Evolutionary conservation across 805 yeast genomes (phyloP).

Genomic region (Schwanniomyces pseudopolymorphus): DNA sequence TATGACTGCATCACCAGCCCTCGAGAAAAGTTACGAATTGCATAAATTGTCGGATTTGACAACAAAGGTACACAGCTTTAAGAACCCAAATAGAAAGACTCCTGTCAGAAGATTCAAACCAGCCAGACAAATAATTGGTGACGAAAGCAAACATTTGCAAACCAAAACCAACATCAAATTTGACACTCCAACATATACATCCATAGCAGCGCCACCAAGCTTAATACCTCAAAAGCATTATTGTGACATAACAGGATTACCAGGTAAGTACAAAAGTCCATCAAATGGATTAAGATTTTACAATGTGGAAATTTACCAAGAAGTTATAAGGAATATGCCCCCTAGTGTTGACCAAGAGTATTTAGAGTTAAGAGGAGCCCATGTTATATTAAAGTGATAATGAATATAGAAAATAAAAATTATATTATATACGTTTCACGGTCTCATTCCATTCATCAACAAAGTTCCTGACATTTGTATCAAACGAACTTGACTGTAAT

Average conservation of each 20-base stretch:
- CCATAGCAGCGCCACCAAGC: constrained; percentile 84
- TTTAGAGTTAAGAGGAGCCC: constrained; percentile 81
- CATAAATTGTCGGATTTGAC: constrained; percentile 36
- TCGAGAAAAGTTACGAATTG: constrained; percentile 15
- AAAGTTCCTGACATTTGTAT: constrained; percentile 22
- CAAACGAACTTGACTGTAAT: constrained; percentile 31
- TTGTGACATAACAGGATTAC: constrained; percentile 92
- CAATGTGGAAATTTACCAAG: constrained; percentile 77
- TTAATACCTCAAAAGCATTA: constrained; percentile 76
- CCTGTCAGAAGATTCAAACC: constrained; percentile 70
- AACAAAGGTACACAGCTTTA: constrained; percentile 54
- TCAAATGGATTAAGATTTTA: constrained; percentile 73
- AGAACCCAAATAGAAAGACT: constrained; percentile 50
- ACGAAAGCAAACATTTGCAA: constrained; percentile 69
- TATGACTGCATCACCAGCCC: constrained; percentile 7
- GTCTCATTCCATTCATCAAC: constrained; percentile 24
- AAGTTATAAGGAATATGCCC: constrained; percentile 71
- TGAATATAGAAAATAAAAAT: neutral
- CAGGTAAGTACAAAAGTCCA: constrained; percentile 73
- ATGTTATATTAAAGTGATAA: constrained; percentile 64
- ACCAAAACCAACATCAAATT: constrained; percentile 37
- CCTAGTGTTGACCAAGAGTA: constrained; percentile 95
- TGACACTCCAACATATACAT: constrained; percentile 65
- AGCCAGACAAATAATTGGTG: constrained; percentile 66
- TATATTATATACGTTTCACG: neutral